These are phyloP conservation scores for Paraphysoderma sedebokerense DNA, from an alignment of 371 early-diverging fungal genomes.

Conservation along the genomic window DNA sequence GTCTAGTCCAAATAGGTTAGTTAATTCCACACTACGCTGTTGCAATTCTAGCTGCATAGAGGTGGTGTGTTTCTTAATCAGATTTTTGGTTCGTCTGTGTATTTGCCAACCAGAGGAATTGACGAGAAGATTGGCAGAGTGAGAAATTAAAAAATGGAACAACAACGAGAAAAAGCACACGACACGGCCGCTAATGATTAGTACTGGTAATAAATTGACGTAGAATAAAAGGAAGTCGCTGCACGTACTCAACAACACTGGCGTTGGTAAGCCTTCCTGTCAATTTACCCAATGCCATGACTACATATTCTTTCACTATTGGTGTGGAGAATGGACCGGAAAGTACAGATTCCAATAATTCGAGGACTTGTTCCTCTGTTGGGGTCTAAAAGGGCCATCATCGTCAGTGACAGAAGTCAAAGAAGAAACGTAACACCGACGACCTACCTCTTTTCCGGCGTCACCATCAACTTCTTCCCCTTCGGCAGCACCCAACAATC, in stretches of 20 bases:
- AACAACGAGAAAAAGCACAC: too few species aligned
- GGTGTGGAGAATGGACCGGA: conserved; percentile 60
- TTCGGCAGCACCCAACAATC: not conserved
- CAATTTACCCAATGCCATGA: conserved; percentile 78
- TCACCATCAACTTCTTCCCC: not conserved
- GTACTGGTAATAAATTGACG: too few species aligned
- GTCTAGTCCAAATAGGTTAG: conserved; percentile 45
- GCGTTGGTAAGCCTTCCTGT: conserved; percentile 51
- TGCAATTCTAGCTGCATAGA: conserved; percentile 82
- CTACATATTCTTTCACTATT: conserved; percentile 55
- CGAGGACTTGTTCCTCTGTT: conserved; percentile 51
- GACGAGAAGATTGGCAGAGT: not conserved
- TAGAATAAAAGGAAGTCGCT: too few species aligned
- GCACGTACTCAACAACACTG: conserved; percentile 13
- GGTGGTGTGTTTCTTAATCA: conserved; percentile 39
- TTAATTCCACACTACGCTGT: conserved; percentile 81
- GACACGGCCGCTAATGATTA: too few species aligned
- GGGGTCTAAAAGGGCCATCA: conserved; percentile 17
- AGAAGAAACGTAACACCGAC: not conserved
- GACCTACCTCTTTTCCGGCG: conserved; percentile 26
- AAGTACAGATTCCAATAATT: conserved; percentile 49
- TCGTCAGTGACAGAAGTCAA: too few species aligned
- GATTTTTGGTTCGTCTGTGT: conserved; percentile 15
- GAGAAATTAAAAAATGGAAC: too few species aligned
- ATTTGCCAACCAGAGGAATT: not conserved